These are phyloP conservation scores for Trypanosoma vivax DNA, from an alignment of 208 protist genomes.

Conservation along the genomic window DNA sequence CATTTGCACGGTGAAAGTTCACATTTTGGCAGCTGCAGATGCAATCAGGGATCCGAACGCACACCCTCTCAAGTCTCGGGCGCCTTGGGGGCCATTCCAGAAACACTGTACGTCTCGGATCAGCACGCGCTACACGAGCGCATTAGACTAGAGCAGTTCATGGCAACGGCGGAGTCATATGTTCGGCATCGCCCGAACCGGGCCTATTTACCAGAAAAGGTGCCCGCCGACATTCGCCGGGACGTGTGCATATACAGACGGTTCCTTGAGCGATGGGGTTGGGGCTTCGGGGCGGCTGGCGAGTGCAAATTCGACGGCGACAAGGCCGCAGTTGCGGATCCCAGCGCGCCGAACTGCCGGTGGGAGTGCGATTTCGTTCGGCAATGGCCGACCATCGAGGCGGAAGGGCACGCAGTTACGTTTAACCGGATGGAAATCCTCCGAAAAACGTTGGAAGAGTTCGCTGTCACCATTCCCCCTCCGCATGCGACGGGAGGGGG, in stretches of 20 bases:
- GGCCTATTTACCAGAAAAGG: constrained; percentile 7
- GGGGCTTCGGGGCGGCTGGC: constrained; percentile 35
- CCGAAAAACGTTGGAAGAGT: constrained; percentile 46
- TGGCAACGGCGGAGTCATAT: constrained; percentile 62
- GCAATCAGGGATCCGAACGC: background rate
- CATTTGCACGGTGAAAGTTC: background rate
- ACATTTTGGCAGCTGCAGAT: too few species aligned
- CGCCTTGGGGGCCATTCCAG: background rate
- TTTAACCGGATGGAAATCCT: constrained; percentile 33
- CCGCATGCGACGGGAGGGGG: background rate
- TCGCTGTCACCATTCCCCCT: constrained; percentile 10
- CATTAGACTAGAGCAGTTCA: constrained; percentile 63
- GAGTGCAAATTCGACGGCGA: background rate
- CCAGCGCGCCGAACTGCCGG: background rate
- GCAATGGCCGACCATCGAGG: constrained; percentile 42
- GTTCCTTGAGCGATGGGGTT: constrained; percentile 55
- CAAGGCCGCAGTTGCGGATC: background rate
- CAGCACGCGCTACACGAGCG: constrained; percentile 81
- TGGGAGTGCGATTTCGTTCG: constrained; percentile 16
- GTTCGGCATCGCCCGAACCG: constrained; percentile 22
- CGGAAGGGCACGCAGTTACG: constrained; percentile 38
- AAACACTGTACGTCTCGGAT: constrained; percentile 29
- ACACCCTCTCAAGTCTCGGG: background rate
- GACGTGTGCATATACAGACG: constrained; percentile 31
- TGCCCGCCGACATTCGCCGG: constrained; percentile 31